Conservation (phyloP, 2,329 filamentous ascomycete species). For the Fusarium tupiense region DNA sequence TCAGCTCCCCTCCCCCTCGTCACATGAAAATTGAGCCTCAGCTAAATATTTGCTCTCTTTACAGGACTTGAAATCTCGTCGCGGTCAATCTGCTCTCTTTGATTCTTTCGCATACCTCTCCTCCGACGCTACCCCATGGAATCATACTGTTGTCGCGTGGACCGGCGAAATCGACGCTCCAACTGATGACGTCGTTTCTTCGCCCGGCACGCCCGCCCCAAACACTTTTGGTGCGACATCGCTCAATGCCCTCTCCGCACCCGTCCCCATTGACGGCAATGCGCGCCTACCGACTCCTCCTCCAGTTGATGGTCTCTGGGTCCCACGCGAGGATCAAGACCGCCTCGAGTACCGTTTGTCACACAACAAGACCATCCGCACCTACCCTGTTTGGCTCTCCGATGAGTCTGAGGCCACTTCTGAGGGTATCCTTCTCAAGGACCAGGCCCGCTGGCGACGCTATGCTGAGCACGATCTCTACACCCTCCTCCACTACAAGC, state of each 20-base stretch:
- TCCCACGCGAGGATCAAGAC: slow-evolving; percentile 75
- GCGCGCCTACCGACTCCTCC: slow-evolving; percentile 66
- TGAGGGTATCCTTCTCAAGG: slow-evolving; percentile 78
- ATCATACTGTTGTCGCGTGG: slow-evolving; percentile 93
- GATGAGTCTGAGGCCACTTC: slow-evolving; percentile 76
- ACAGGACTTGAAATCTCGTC: slow-evolving; percentile 78
- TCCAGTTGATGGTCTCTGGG: slow-evolving; percentile 73
- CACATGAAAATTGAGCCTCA: slow-evolving; percentile 26
- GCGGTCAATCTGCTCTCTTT: slow-evolving; percentile 90
- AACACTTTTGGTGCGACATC: slow-evolving; percentile 62
- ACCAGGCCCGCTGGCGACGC: slow-evolving; percentile 86
- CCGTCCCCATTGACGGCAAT: slow-evolving; percentile 76
- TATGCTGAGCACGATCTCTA: slow-evolving; percentile 94
- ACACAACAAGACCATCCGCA: slow-evolving; percentile 78
- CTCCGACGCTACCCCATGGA: slow-evolving; percentile 85
- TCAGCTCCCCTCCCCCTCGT: slow-evolving; percentile 23
- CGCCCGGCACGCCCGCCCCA: slow-evolving; percentile 57
- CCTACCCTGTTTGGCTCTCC: slow-evolving; percentile 88
- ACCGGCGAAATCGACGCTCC: slow-evolving; percentile 82
- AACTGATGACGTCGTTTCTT: slow-evolving; percentile 53
- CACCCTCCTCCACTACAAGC: slow-evolving; percentile 95
- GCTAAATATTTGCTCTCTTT: slow-evolving; percentile 14
- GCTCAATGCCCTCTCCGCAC: slow-evolving; percentile 80
- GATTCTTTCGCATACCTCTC: slow-evolving; percentile 90
- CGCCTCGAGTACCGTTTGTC: slow-evolving; percentile 79